Base-by-base conservation (phyloP, 78 protist species). In the Pigoraptor vietnamica region DNA sequence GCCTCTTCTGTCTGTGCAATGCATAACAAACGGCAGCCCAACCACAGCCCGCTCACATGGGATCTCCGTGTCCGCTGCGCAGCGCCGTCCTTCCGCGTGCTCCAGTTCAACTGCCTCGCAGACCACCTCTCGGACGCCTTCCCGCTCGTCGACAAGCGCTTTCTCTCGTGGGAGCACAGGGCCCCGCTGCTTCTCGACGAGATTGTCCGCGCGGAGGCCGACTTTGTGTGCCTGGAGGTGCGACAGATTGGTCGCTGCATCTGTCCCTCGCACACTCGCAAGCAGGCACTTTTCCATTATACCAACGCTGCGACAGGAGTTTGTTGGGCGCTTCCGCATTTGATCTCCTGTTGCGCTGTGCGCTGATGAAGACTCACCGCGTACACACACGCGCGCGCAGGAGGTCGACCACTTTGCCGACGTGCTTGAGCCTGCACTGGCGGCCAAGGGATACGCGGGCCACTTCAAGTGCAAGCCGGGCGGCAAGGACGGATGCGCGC, bases 351-450 rank as follows among this genome's bases (percentile, higher is more conserved):
- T n/a, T n/a, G n/a, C n/a, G n/a, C n/a, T n/a, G n/a, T n/a, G n/a
- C n/a, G n/a, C n/a, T n/a, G n/a, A n/a, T n/a, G n/a, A n/a, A n/a
- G n/a, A n/a, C 67, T 48, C 67, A 48, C 6, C 67, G 67, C 67
- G 67, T 48, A 14, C 67, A 48, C 67, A 14, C 67, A 48, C 67
- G 6, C 67, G 14, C 14, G n/a, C 19, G 37, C 87, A 82, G 87
- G 87, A 82, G 37, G 87, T 82, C n/a, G 87, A 82, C 37, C 87
- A 82, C 37, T 82, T 82, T 82, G 87, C 34, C 37, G 87, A 82
- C 37, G 6, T 29, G 1, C 25, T 82, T 34, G 87, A 82, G 37
- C 37, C 87, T 24, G 37, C 2, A 37, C 87, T 82, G 1, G 87
- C 87, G 24, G 0, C 6, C 37, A 6, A 9, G 1, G 87, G 87